Base-by-base conservation (phyloP, 2,329 filamentous ascomycete species). In the Colletotrichum nymphaeae region DNA sequence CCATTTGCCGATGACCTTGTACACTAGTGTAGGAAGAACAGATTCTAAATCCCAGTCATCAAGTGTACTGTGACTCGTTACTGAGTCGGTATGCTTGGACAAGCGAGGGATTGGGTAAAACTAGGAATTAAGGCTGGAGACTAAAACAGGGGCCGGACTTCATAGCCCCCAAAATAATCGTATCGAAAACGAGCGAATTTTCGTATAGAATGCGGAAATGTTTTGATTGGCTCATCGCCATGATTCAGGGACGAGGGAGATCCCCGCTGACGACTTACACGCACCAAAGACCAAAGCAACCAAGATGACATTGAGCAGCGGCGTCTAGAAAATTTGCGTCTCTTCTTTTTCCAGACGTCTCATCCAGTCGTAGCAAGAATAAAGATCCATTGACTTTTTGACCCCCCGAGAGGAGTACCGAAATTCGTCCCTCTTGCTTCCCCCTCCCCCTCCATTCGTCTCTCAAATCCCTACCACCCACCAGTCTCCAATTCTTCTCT, bases 211-310 rank as follows among this genome's bases (percentile, higher is more conserved):
- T 59, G 58, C 64, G 57, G 11, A 72, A 63, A 68, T 26, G 6
- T 8, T 2, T 16, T 16, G 58, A 63, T 72, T 68, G 64, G 64
- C 58, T 19, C 26, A 26, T 28, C 8, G 46, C 24, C 32, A 37
- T 49, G 57, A 68, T 53, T 63, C 56, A 57, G 56, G 57, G 35
- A 37, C 14, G 19, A 32, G 30, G 8, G 19, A 46, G 28, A 46
- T 35, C 52, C 35, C 49, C 32, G 22, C 26, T 14, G 58, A 72
- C 64, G 64, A 72, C 69, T 68, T 72, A 72, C 64, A 72, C 58
- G 52, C 16, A 46, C 28, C 28, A 42, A 42, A 37, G 32, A 35
- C 12, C 32, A 35, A 30, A 30, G 32, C 12, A 35, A 12, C 32
- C 16, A 22, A 4, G n/a, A 35, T 8, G n/a, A 22, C 5, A 14